Conservation (phyloP, 768 basidiomycete species). For the Termitomyces titanicus region DNA sequence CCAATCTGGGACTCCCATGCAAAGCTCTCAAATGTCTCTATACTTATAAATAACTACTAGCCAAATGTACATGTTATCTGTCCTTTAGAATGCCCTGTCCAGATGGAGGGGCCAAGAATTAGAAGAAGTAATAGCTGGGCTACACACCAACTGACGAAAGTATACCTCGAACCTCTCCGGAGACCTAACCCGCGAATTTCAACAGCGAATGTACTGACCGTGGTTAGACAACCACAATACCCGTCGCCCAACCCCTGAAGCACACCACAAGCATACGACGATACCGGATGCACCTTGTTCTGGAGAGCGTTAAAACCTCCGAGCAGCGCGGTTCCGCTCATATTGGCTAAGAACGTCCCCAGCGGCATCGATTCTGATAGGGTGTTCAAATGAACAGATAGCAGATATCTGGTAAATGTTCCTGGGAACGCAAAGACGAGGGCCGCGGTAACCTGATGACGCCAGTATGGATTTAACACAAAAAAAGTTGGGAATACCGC, state of each 20-base stretch:
- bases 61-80: constrained; percentile 48
- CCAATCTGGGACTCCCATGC: constrained; percentile 9
- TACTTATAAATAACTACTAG: constrained; percentile 5
- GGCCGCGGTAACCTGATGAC: constrained; percentile 81
- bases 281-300: constrained; percentile 38
- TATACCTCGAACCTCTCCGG: constrained; percentile 66
- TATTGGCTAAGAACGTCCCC: constrained; percentile 78
- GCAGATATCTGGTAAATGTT: constrained; percentile 74
- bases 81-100: constrained; percentile 40
- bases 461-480: constrained; percentile 60
- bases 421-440: constrained; percentile 90
- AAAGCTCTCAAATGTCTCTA: background rate
- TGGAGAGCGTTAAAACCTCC: constrained; percentile 72
- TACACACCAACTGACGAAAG: constrained; percentile 57
- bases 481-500: constrained; percentile 80
- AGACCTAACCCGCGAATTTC: constrained; percentile 62
- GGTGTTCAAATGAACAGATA: constrained; percentile 72
- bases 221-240: constrained; percentile 93
- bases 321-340: constrained; percentile 78
- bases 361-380: constrained; percentile 60
- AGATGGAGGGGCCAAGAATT: constrained; percentile 66
- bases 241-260: constrained; percentile 86
- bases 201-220: constrained; percentile 88
- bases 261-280: constrained; percentile 56
- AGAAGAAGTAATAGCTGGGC: constrained; percentile 71